Percentiles rank a stretch among this genome's conserved stretches.
Conservation (phyloP, 371 early-diverging fungal species). For the Fennellomyces sp. region DNA sequence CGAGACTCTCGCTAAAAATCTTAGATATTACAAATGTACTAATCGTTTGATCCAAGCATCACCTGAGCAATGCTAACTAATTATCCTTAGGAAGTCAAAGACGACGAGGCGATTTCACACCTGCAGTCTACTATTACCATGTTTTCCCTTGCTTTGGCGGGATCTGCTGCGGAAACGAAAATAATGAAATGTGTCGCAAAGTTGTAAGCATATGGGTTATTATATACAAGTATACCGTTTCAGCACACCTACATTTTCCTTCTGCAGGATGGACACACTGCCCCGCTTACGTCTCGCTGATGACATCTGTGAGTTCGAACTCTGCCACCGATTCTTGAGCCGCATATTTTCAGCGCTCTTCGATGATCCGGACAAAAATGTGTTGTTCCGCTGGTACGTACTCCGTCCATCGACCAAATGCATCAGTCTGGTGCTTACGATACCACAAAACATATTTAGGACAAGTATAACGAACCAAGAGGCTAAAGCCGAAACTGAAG, state of each 20-base stretch:
- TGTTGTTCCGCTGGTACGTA: slow-evolving; percentile 9
- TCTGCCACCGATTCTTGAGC: slow-evolving; percentile 4
- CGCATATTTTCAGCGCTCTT: slow-evolving; percentile 1
- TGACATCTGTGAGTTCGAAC: background rate
- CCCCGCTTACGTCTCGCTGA: background rate
- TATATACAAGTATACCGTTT: background rate
- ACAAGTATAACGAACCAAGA: slow-evolving; percentile 1
- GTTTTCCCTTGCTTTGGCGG: no score
- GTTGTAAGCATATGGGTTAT: background rate
- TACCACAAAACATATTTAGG: background rate
- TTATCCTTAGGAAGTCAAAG: no score
- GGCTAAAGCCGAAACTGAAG: background rate
- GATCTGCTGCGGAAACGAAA: background rate
- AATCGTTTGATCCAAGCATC: no score
- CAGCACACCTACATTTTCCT: background rate
- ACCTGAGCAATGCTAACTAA: no score
- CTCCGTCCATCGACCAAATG: background rate
- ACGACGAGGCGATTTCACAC: no score
- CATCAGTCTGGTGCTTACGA: background rate
- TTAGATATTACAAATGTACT: no score
- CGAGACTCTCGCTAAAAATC: no score
- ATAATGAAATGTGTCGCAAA: background rate
- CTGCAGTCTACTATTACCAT: no score
- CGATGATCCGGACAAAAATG: slow-evolving; percentile 1
- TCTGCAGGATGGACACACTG: background rate